These are phyloP conservation scores for Pseudogymnoascus pannorum DNA, from an alignment of 2,329 filamentous ascomycete species.

Conservation along the genomic window DNA sequence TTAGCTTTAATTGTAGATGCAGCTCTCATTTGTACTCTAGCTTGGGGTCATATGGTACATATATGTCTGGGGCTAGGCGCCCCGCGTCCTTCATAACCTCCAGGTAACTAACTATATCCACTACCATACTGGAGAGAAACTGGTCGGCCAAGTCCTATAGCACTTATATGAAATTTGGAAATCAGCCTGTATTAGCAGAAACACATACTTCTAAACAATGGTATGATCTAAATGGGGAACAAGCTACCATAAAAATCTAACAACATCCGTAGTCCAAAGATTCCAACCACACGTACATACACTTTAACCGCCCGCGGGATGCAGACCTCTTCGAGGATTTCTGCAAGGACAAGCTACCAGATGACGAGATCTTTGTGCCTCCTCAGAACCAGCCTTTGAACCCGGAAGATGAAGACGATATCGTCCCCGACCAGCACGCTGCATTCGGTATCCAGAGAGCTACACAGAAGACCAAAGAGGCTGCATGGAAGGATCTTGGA, in stretches of 20 bases:
- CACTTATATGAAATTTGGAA: background rate
- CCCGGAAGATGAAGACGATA: slow-evolving; percentile 81
- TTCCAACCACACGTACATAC: slow-evolving; percentile 65
- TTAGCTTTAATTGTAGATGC: background rate
- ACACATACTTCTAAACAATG: background rate
- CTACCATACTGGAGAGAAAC: background rate
- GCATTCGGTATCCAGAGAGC: slow-evolving; percentile 80
- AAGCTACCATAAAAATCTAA: background rate
- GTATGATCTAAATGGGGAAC: background rate
- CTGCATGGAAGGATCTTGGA: slow-evolving; percentile 73
- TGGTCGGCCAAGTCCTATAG: background rate
- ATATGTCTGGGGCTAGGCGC: background rate
- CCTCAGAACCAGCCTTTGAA: slow-evolving; percentile 74
- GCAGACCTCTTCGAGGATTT: slow-evolving; percentile 76
- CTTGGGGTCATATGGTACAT: background rate
- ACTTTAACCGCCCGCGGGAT: slow-evolving; percentile 64
- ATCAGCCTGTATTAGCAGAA: background rate
- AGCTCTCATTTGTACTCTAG: background rate
- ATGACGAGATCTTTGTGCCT: slow-evolving; percentile 76
- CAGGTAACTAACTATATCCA: background rate
- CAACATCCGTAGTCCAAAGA: slow-evolving; percentile 47
- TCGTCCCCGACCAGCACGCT: slow-evolving; percentile 81
- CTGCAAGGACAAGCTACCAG: slow-evolving; percentile 61
- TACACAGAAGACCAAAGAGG: slow-evolving; percentile 62
- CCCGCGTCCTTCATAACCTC: slow-evolving; percentile 4